phyloP scores from a whole-genome alignment of 768 basidiomycete genomes.

The Podaxis sp. region DNA sequence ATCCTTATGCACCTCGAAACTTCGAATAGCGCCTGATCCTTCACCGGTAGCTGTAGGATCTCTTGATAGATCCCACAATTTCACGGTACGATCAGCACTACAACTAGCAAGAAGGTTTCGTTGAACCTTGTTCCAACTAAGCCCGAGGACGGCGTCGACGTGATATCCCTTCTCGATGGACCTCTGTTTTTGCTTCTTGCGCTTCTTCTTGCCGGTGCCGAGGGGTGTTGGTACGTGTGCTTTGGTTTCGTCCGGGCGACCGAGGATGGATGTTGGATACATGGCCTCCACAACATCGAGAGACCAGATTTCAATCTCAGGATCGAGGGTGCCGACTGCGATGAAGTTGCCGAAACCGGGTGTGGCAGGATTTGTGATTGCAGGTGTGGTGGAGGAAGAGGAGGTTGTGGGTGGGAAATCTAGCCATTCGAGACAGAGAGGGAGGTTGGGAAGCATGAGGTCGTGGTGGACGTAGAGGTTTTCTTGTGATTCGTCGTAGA shows the following conservation, averaged over 20 bases:
- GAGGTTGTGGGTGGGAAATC: slow-evolving; percentile 81
- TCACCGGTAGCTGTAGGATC: slow-evolving; percentile 50
- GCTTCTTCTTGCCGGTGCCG: slow-evolving; percentile 97
- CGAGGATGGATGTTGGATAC: slow-evolving; percentile 90
- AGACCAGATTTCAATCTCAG: slow-evolving; percentile 99
- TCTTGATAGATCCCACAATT: slow-evolving; percentile 92
- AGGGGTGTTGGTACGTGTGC: slow-evolving; percentile 74
- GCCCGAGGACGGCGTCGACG: slow-evolving; percentile 89
- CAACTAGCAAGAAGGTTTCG: slow-evolving; percentile 91
- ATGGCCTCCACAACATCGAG: slow-evolving; percentile 91
- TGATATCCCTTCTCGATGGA: slow-evolving; percentile 65
- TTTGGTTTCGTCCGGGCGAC: slow-evolving; percentile 80
- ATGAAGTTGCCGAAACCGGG: slow-evolving; percentile 80
- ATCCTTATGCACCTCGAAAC: slow-evolving; percentile 84
- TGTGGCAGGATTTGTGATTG: slow-evolving; percentile 24
- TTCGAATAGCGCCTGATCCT: slow-evolving; percentile 70
- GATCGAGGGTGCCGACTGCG: slow-evolving; percentile 95
- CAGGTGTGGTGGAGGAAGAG: slow-evolving; percentile 30
- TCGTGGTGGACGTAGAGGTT: slow-evolving; percentile 97
- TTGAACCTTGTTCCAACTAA: slow-evolving; percentile 90
- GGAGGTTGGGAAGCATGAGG: slow-evolving; percentile 95
- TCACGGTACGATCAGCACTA: slow-evolving; percentile 93
- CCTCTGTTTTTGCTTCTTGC: slow-evolving; percentile 79
- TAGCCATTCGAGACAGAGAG: slow-evolving; percentile 98
- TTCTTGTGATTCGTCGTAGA: slow-evolving; percentile 90